A percentile compares a stretch with the other conserved stretches of the same genome.
Conservation (phyloP, 768 basidiomycete species). For the Russula ochroleuca region DNA sequence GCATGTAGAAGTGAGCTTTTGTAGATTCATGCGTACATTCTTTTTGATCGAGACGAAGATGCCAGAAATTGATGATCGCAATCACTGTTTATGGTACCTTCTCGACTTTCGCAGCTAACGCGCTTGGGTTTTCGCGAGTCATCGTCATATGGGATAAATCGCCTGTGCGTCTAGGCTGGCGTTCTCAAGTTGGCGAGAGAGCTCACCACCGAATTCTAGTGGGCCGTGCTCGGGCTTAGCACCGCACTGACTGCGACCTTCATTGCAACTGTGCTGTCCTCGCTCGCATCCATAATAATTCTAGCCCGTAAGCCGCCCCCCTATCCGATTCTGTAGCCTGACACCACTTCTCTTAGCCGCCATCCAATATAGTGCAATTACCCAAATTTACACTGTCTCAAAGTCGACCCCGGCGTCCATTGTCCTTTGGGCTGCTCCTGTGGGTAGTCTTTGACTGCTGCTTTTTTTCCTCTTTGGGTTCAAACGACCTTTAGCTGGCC, state of each 20-base stretch:
- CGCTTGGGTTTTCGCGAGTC: conserved; percentile 37
- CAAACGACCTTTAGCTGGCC: conserved; percentile 31
- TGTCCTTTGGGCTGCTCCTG: conserved; percentile 36
- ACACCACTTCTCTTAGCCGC: conserved; percentile 27
- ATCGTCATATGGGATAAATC: conserved; percentile 38
- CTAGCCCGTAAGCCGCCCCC: neutral
- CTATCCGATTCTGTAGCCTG: neutral
- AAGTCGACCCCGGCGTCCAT: conserved; percentile 27
- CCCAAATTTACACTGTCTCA: conserved; percentile 33
- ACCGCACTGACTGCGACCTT: conserved; percentile 32
- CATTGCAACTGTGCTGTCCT: conserved; percentile 28
- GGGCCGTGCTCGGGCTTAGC: conserved; percentile 31
- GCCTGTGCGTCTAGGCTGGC: conserved; percentile 24
- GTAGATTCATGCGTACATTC: neutral
- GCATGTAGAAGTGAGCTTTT: neutral
- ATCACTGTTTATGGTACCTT: conserved; percentile 30
- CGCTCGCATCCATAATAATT: conserved; percentile 20
- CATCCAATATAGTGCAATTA: conserved; percentile 28
- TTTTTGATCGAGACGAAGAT: conserved; percentile 28
- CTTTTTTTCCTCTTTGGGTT: neutral
- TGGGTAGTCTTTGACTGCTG: conserved; percentile 25
- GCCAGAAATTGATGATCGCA: conserved; percentile 32
- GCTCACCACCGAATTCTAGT: conserved; percentile 2
- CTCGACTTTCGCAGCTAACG: conserved; percentile 35
- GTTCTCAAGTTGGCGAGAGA: neutral